Percentiles rank a stretch among this genome's conserved stretches.
These are phyloP conservation scores for Mycena capillaripes DNA, from an alignment of 768 basidiomycete species.

Conservation along the genomic window DNA sequence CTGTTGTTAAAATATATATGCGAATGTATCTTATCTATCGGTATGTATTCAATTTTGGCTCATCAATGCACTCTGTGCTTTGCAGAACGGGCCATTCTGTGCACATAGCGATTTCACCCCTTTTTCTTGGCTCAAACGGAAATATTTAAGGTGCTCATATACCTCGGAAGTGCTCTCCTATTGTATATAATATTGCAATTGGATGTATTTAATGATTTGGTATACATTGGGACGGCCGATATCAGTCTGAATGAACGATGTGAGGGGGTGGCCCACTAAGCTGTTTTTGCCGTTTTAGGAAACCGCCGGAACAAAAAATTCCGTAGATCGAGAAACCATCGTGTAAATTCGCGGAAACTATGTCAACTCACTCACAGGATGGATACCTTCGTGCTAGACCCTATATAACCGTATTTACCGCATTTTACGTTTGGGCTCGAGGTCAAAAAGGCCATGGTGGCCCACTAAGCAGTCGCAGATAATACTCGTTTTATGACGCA, in stretches of 20 bases:
- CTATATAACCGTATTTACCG: no score
- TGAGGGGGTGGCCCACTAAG: conserved; percentile 3
- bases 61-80: not conserved
- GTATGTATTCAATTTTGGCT: not conserved
- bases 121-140: conserved; percentile 2
- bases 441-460: no score
- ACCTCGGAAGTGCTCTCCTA: no score
- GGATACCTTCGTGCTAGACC: no score
- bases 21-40: not conserved
- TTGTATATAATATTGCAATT: no score
- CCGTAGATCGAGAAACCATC: not conserved
- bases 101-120: not conserved
- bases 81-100: conserved; percentile 5
- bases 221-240: no score
- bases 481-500: no score
- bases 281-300: not conserved
- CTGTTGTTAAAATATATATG: conserved; percentile 1
- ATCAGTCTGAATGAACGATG: not conserved
- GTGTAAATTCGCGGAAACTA: no score
- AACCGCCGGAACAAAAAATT: not conserved
- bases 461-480: no score
- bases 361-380: no score
- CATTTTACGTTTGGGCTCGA: no score
- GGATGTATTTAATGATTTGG: no score
- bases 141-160: conserved; percentile 5